Evolutionary conservation across 2,329 filamentous ascomycete genomes (phyloP), one percentile per base, ranked within the genome.

Genomic region (Neurospora sp.): DNA sequence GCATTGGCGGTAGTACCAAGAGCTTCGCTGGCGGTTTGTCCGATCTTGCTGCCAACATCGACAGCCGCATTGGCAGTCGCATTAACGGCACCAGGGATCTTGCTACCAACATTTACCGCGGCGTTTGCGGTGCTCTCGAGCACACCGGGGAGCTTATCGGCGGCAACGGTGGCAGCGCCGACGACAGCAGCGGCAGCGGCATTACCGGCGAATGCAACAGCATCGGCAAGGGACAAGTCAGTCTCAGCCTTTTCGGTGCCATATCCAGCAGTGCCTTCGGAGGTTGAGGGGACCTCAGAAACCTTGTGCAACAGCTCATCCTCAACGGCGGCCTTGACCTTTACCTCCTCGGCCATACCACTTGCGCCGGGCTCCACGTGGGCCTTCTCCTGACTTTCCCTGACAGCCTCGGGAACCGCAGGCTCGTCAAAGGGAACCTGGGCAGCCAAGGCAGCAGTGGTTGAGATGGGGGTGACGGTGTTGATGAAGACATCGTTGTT

Each of bases 311-410:
- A 86, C 68, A 93, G 84, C 81, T 93, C 91, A 52, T 87, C 82
- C 82, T 93, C 91, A 4, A 93, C 84, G 70, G 85, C 83, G 70
- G 86, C 87, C 86, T 93, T 93, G 75, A 92, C 91, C 74, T 84
- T 79, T 8, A 93, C 90, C 76, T 91, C 90, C 58, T 86, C 83
- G 38, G 87, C 81, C 70, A 88, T 83, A 43, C 85, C 89, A 74
- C 89, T 89, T 11, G 91, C 90, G 78, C 93, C 91, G n/a, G 90
- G 87, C 7, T 84, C 81, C 62, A 84, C 82, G 68, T 86, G 80
- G 23, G 90, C 90, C 77, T 89, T 86, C 74, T 89, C 83, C 77
- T 93, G 90, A 81, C 90, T 92, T 76, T 93, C 87, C 77, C 87
- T 89, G 68, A 93, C 91, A 52, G 90, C 80, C 72, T 87, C 85